Evolutionary conservation across 2,329 filamentous ascomycete genomes (phyloP).

Genomic region (Aspergillus versicolor): DNA sequence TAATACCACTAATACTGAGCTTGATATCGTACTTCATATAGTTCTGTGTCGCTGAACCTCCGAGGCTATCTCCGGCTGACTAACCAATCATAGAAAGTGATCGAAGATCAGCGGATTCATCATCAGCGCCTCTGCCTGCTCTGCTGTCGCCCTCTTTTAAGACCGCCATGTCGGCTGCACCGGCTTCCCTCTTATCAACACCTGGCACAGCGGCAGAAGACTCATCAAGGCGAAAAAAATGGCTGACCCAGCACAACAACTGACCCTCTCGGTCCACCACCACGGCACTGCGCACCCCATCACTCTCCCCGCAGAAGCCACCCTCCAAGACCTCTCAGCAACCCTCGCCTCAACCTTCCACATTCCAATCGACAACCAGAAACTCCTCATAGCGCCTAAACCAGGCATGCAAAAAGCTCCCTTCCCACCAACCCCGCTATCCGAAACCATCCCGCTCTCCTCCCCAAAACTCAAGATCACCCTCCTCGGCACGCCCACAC

Average conservation of each 20-base stretch:
- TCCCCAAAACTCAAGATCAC: constrained; percentile 47
- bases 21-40: neutral
- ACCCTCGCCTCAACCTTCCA: constrained; percentile 35
- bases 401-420: constrained; percentile 48
- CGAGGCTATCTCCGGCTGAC: constrained; percentile 31
- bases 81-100: constrained; percentile 31
- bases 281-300: constrained; percentile 54
- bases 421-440: constrained; percentile 39
- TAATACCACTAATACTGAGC: too few species aligned
- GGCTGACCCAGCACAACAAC: constrained; percentile 11
- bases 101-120: constrained; percentile 24
- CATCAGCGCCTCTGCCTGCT: constrained; percentile 3
- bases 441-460: constrained; percentile 30
- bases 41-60: neutral
- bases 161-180: neutral
- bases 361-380: constrained; percentile 44
- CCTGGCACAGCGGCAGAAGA: neutral
- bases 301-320: constrained; percentile 50
- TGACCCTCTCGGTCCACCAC: constrained; percentile 54
- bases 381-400: constrained; percentile 48
- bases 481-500: constrained; percentile 43
- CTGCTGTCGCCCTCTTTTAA: constrained; percentile 1
- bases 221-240: neutral
- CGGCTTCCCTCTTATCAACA: neutral
- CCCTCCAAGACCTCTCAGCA: constrained; percentile 46